Evolutionary conservation across 1,284 basidiomycete species (phyloP).

Genomic region (Sanguinoderma infundibulare): DNA sequence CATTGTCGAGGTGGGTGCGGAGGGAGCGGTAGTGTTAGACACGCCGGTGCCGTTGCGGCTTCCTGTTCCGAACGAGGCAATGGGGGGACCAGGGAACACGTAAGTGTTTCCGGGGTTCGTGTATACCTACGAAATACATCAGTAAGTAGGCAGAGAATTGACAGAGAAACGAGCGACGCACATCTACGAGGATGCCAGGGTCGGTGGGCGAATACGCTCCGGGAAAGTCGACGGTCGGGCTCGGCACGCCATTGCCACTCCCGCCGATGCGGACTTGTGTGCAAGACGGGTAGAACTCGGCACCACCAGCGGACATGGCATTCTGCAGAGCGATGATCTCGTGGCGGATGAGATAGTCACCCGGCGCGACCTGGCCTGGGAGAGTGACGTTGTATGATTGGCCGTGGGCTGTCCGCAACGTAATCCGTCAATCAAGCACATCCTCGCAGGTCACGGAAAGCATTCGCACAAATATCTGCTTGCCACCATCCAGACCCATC

Average conservation of each 20-base stretch:
- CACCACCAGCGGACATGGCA: constrained; percentile 51
- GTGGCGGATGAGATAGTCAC: constrained; percentile 72
- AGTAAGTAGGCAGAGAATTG: too few species aligned
- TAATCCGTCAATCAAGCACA: too few species aligned
- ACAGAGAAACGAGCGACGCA: neutral
- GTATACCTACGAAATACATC: neutral
- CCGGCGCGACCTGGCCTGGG: constrained; percentile 57
- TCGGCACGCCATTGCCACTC: constrained; percentile 42
- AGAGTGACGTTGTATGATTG: constrained; percentile 52
- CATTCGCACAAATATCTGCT: constrained; percentile 42
- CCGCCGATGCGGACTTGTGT: constrained; percentile 62
- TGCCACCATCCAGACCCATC: constrained; percentile 40
- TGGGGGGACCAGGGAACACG: constrained; percentile 40
- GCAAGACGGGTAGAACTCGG: constrained; percentile 76
- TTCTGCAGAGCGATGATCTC: constrained; percentile 74
- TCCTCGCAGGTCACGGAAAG: constrained; percentile 41
- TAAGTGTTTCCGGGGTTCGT: constrained; percentile 36
- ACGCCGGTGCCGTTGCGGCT: neutral
- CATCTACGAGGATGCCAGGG: constrained; percentile 45
- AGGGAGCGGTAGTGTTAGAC: constrained; percentile 11
- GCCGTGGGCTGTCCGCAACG: constrained; percentile 34
- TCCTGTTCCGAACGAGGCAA: constrained; percentile 14
- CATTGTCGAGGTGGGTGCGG: neutral
- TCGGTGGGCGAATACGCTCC: constrained; percentile 67
- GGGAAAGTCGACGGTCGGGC: constrained; percentile 61